Conservation (phyloP, 306 rosid species). For the Luffa aegyptiaca region DNA sequence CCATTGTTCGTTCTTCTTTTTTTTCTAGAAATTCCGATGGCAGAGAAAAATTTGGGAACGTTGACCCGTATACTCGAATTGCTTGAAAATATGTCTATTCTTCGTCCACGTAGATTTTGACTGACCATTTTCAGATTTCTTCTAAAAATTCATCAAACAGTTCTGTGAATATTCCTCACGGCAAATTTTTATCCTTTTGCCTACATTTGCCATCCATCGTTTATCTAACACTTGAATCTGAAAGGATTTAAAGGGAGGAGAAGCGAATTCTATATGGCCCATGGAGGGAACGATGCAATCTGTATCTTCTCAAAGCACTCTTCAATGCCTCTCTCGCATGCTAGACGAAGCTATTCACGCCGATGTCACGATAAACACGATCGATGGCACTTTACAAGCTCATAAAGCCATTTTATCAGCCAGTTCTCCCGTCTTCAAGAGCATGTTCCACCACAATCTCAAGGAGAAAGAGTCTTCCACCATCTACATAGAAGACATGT, state of each 20-base stretch:
- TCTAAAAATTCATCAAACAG: neutral
- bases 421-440: conserved; percentile 74
- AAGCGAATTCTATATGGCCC: conserved; percentile 61
- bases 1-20: too few relatives aligned
- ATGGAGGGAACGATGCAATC: conserved; percentile 37
- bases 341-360: conserved; percentile 61
- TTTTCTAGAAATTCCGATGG: neutral
- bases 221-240: neutral
- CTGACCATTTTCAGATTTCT: neutral
- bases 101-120: neutral
- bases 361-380: conserved; percentile 57
- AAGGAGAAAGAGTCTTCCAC: conserved; percentile 69
- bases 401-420: conserved; percentile 82
- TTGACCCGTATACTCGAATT: neutral
- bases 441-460: conserved; percentile 81
- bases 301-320: conserved; percentile 40
- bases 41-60: neutral
- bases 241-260: conserved; percentile 39
- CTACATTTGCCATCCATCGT: neutral
- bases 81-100: neutral
- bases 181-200: neutral
- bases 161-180: neutral
- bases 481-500: conserved; percentile 68
- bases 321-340: conserved; percentile 70
- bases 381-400: conserved; percentile 57